Evolutionary conservation across 352 stramenopile genomes (phyloP), one percentile per base, ranked within the genome.

Genomic region (Globisporangium polare): DNA sequence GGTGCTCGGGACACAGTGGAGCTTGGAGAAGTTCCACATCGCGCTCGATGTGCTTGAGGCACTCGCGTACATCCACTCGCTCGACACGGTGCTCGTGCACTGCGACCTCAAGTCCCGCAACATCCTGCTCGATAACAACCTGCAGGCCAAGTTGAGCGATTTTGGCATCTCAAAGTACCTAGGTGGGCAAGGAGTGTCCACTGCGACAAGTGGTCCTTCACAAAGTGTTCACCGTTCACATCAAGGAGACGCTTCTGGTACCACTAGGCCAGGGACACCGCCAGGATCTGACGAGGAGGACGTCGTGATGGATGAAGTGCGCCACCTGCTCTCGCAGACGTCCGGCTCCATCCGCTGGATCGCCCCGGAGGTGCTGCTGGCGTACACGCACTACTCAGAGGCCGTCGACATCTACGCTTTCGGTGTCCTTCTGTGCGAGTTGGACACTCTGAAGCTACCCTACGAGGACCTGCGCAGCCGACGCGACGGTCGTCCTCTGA

Each of bases 1-100:
- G 10, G 10, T 47, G 18, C 31, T 50, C 4, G 31, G 31, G 5
- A 27, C 42, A 5, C 63, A 60, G 27, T 83, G 75, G 75, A 63
- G 58, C 0, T 20, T 67, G 5, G 60, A 74, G 29, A 81, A 79
- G 56, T 62, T 79, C 5, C 67, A 73, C 35, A 75, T 84, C 31
- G 75, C 69, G 1, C 47, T 80, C 18, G 78, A 80, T 45, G 72
- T 87, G 18, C 69, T 73, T 10, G 75, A 84, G 27, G 75, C 77
- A 5, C 43, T 77, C 20, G 45, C 53, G 18, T 77, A 77, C 53
- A 61, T 77, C 37, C 69, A 77, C 50, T 67, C 67, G 6, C 52
- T 74, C 0, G 58, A 57, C n/a, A 64, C 69, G 3, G 55, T 47
- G 37, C 53, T 74, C 27, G 43, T 74, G 10, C 69, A 77, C 35